Evolutionary conservation across 495 filamentous ascomycete genomes (phyloP).

Genomic region (Saxophila tyrrhenica): DNA sequence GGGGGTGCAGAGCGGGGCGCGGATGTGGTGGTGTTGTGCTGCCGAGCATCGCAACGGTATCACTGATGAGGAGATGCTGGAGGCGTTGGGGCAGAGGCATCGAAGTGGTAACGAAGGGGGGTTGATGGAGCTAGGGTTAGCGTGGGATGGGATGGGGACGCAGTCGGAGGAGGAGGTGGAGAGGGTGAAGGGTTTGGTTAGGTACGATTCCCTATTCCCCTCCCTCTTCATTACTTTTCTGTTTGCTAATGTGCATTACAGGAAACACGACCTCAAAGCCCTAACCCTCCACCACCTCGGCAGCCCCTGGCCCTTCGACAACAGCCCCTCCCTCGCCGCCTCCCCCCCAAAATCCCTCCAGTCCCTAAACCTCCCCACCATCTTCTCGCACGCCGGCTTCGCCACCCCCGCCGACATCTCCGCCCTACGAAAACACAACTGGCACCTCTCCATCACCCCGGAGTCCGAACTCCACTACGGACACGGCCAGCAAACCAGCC

Average conservation of each 20-base stretch:
- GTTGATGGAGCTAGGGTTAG: slow-evolving; percentile 26
- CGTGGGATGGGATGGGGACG: slow-evolving; percentile 23
- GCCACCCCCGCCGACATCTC: slow-evolving; percentile 23
- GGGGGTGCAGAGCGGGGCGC: slow-evolving; percentile 31
- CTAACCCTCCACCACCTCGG: slow-evolving; percentile 26
- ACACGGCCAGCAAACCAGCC: slow-evolving; percentile 28
- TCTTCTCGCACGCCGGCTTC: slow-evolving; percentile 33
- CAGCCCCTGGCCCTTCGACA: slow-evolving; percentile 19
- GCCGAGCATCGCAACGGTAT: slow-evolving; percentile 22
- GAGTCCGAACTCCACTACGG: slow-evolving; percentile 39
- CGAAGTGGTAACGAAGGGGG: background rate
- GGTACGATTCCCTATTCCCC: background rate
- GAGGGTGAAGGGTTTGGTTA: slow-evolving; percentile 14
- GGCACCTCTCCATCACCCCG: slow-evolving; percentile 36
- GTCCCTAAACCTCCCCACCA: slow-evolving; percentile 24
- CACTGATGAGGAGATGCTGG: slow-evolving; percentile 22
- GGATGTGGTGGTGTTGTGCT: slow-evolving; percentile 33
- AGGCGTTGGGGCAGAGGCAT: background rate
- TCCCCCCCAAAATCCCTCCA: slow-evolving; percentile 13
- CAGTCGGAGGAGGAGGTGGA: slow-evolving; percentile 4
- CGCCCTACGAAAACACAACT: slow-evolving; percentile 30
- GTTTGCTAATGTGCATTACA: slow-evolving; percentile 13
- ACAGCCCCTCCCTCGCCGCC: background rate
- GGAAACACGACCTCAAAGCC: slow-evolving; percentile 12
- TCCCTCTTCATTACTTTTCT: background rate